Conservation (phyloP, 768 basidiomycete species). For the Phaffia australis region DNA sequence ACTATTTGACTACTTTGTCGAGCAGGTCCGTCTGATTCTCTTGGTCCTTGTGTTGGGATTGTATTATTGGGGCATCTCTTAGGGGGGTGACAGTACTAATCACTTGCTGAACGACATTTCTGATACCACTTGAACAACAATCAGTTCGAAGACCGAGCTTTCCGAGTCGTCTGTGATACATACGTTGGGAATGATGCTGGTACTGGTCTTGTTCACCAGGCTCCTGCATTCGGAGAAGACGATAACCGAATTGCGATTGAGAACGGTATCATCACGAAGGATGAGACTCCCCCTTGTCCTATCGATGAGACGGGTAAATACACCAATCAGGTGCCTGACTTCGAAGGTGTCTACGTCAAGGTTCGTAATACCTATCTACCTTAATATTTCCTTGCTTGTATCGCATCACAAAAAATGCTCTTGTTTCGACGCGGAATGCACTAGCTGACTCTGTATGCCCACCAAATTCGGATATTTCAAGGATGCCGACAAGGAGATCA, state of each 20-base stretch:
- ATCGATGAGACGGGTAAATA: slow-evolving; percentile 82
- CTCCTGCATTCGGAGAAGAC: slow-evolving; percentile 96
- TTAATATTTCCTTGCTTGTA: background rate
- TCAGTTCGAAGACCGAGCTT: slow-evolving; percentile 83
- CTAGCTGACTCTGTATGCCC: background rate
- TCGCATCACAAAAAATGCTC: background rate
- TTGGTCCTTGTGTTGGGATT: background rate
- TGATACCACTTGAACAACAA: background rate
- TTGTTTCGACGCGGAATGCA: background rate
- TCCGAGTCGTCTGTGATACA: slow-evolving; percentile 74
- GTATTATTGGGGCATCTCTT: too few species aligned
- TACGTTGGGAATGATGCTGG: slow-evolving; percentile 90
- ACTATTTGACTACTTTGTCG: slow-evolving; percentile 91
- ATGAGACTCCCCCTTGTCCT: slow-evolving; percentile 94
- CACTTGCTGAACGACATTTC: background rate
- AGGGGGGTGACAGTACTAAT: background rate
- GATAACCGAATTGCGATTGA: slow-evolving; percentile 87
- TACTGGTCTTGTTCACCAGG: slow-evolving; percentile 97
- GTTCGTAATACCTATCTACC: slow-evolving; percentile 39
- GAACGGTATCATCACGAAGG: slow-evolving; percentile 66
- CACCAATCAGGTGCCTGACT: slow-evolving; percentile 80
- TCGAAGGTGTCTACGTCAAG: slow-evolving; percentile 80
- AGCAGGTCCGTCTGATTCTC: slow-evolving; percentile 52
- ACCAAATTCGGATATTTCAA: slow-evolving; percentile 34
- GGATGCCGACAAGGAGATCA: slow-evolving; percentile 89